Conservation (phyloP, 768 basidiomycete species). For the Pholiota conissans region DNA sequence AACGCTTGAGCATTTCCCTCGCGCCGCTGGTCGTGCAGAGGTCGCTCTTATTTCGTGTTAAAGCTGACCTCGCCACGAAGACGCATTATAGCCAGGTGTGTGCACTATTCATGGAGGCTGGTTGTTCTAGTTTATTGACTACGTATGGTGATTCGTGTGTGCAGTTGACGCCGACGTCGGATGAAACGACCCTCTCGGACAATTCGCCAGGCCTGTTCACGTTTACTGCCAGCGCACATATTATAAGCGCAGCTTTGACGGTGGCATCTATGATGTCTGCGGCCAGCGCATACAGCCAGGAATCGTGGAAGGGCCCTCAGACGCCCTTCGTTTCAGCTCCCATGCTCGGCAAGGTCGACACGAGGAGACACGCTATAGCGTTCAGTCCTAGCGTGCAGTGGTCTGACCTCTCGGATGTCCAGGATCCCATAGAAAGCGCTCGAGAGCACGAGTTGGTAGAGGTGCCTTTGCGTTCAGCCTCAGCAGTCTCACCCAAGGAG, state of each 20-base stretch:
- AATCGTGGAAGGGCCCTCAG: slow-evolving; percentile 21
- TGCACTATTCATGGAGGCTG: background rate
- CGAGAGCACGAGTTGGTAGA: background rate
- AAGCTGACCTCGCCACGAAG: slow-evolving; percentile 24
- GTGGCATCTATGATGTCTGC: slow-evolving; percentile 8
- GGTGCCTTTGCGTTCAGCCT: background rate
- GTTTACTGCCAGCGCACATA: slow-evolving; percentile 9
- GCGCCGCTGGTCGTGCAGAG: slow-evolving; percentile 26
- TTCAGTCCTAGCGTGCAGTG: slow-evolving; percentile 25
- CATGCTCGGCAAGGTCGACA: slow-evolving; percentile 7
- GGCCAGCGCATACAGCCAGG: slow-evolving; percentile 26
- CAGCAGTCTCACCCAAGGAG: background rate
- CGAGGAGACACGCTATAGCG: slow-evolving; percentile 19
- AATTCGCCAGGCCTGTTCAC: slow-evolving; percentile 14
- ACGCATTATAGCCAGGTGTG: slow-evolving; percentile 20
- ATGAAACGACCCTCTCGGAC: slow-evolving; percentile 6
- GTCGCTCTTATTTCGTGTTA: slow-evolving; percentile 25
- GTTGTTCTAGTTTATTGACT: background rate
- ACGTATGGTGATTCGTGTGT: background rate
- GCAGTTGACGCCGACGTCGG: slow-evolving; percentile 16
- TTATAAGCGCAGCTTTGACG: slow-evolving; percentile 14
- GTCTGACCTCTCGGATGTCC: slow-evolving; percentile 11
- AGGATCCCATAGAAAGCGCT: background rate
- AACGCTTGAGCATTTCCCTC: slow-evolving; percentile 26
- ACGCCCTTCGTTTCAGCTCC: slow-evolving; percentile 5